Conservation (phyloP, 306 rosid genomes). For the Acacia melanoxylon region DNA sequence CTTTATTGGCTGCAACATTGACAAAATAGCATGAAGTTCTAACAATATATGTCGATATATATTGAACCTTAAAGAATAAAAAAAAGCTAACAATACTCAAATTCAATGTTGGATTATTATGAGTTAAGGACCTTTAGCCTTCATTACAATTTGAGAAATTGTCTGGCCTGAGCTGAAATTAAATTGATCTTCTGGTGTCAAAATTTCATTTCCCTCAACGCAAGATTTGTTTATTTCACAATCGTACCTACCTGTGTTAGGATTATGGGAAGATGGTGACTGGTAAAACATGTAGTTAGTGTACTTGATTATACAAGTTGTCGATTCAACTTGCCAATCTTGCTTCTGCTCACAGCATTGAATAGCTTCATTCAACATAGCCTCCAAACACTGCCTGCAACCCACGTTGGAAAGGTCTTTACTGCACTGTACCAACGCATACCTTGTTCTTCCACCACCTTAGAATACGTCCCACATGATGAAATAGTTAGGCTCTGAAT, state of each 20-base stretch:
- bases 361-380: conserved; percentile 32
- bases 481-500: not conserved
- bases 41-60: no score
- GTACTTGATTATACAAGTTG: conserved; percentile 43
- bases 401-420: conserved; percentile 31
- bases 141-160: no score
- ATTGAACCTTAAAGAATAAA: not conserved
- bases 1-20: not conserved
- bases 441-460: not conserved
- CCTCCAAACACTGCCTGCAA: conserved; percentile 41
- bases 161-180: no score
- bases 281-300: conserved; percentile 32
- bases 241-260: not conserved
- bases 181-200: no score
- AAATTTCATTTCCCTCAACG: no score
- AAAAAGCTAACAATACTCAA: not conserved
- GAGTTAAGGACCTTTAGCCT: no score
- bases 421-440: conserved; percentile 39
- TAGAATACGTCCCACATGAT: not conserved
- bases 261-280: not conserved
- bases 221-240: no score
- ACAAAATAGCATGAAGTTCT: no score
- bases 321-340: conserved; percentile 23
- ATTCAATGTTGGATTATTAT: no score
- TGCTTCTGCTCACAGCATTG: conserved; percentile 29